Evolutionary conservation across 75 land plant genomes (phyloP).

Genomic region (Azolla pinnata): DNA sequence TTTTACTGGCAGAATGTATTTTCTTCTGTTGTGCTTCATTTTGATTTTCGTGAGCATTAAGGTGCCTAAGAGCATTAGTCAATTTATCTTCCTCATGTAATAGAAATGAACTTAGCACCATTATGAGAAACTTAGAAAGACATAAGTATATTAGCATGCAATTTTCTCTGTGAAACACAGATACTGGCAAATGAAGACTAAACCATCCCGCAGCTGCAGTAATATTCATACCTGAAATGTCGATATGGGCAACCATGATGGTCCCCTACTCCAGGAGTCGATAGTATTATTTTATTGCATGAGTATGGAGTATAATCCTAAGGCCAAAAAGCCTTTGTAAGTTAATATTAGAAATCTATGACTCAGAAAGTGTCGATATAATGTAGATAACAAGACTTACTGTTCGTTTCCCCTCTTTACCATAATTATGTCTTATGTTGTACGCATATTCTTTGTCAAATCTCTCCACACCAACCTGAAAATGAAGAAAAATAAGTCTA

Average conservation of each 20-base stretch:
- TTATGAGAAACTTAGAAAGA: no score
- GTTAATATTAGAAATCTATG: no score
- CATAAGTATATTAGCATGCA: no score
- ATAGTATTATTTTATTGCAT: slow-evolving; percentile 80
- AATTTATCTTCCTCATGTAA: no score
- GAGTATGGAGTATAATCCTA: slow-evolving; percentile 97
- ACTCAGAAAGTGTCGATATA: neutral
- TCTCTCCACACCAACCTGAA: slow-evolving; percentile 75
- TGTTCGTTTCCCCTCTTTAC: slow-evolving; percentile 86
- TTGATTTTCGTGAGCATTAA: no score
- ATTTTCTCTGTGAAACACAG: no score
- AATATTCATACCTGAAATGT: slow-evolving; percentile 68
- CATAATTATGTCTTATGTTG: slow-evolving; percentile 80
- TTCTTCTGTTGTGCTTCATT: no score
- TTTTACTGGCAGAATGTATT: no score
- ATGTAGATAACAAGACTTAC: slow-evolving; percentile 25
- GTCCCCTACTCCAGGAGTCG: slow-evolving; percentile 91
- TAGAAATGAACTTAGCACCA: no score
- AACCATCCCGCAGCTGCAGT: no score
- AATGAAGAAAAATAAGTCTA: neutral
- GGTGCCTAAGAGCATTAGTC: no score
- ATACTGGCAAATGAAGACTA: no score
- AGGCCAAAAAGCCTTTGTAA: neutral
- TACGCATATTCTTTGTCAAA: slow-evolving; percentile 98
- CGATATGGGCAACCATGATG: slow-evolving; percentile 98